These are phyloP conservation scores for Immersiporthe knoxdaviesiana DNA, from an alignment of 2,329 filamentous ascomycete species.

Conservation along the genomic window DNA sequence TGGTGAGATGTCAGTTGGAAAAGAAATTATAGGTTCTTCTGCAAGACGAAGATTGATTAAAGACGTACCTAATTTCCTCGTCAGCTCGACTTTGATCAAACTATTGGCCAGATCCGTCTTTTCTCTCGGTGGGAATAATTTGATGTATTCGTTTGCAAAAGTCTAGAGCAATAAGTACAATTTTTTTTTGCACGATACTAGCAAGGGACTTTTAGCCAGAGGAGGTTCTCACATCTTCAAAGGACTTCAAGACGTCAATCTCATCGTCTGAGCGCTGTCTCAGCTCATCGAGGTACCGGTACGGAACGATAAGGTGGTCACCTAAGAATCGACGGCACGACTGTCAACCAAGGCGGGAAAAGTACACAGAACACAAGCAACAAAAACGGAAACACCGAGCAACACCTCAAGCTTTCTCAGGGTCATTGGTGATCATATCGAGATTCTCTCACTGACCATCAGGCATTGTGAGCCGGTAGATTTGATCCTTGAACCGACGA, in stretches of 20 bases:
- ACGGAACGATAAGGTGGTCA: constrained; percentile 38
- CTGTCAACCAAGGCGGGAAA: neutral
- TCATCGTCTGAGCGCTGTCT: constrained; percentile 36
- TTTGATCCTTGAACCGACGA: constrained; percentile 20
- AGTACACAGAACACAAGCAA: no score
- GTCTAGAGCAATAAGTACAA: neutral
- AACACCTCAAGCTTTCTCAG: no score
- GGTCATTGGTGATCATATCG: no score
- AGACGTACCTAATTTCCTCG: constrained; percentile 20
- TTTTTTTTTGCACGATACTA: no score
- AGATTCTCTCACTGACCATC: constrained; percentile 12
- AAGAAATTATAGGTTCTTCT: no score
- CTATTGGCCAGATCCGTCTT: constrained; percentile 23
- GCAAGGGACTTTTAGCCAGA: no score
- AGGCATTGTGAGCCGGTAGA: constrained; percentile 26
- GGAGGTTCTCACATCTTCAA: constrained; percentile 21
- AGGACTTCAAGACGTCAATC: constrained; percentile 35
- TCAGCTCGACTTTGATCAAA: constrained; percentile 19
- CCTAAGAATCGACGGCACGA: constrained; percentile 25
- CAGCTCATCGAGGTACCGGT: constrained; percentile 36
- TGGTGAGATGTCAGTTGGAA: neutral
- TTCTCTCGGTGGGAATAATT: constrained; percentile 23
- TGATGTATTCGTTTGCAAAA: constrained; percentile 23
- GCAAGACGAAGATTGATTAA: accelerated
- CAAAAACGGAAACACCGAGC: neutral